Evolutionary conservation across 768 basidiomycete species (phyloP), one percentile per base, ranked within the genome.

Genomic region (Fibroporia radiculosa): DNA sequence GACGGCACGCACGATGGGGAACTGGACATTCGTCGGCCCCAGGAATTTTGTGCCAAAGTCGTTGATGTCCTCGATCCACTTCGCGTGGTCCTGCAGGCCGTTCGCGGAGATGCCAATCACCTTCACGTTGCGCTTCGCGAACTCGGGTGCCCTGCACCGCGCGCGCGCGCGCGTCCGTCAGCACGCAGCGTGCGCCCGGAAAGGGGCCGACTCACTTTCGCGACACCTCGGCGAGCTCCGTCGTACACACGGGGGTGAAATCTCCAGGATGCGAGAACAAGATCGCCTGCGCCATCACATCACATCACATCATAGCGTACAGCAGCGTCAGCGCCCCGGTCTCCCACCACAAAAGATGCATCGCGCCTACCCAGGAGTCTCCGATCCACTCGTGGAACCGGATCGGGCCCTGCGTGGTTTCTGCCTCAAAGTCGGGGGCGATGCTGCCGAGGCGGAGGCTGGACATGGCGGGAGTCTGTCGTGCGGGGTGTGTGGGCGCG

Each of bases 261-360:
- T 91, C 85, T 34, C 85, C 93, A 1, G 92, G 92, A 65, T 96
- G 93, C 24, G 92, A 95, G 78, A 97, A 98, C 45, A 98, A 74
- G 62, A 92, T 67, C 40, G 74, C 85, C 88, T 89, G 47, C 29
- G 16, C 16, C 8, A 8, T 18, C 34, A 35, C 34, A 35, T 8
- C 29, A 31, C 20, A 19, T 18, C 34, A 6, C 11, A 3, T 23
- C 11, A 8, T n/a, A 37, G 14, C 26, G 44, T 5, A 11, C 29
- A 44, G 10, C 13, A 22, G 13, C 32, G 4, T 40, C 29, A 24
- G 18, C 24, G 29, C 12, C 6, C 32, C n/a, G n/a, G n/a, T n/a
- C n/a, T n/a, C n/a, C 18, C 10, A 20, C 16, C 23, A 18, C 23
- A 20, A 24, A 20, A 20, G 20, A 20, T 16, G 42, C 6, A 20